These are phyloP conservation scores for Prinsepia uniflora DNA, from an alignment of 306 rosid genomes.

Conservation along the genomic window DNA sequence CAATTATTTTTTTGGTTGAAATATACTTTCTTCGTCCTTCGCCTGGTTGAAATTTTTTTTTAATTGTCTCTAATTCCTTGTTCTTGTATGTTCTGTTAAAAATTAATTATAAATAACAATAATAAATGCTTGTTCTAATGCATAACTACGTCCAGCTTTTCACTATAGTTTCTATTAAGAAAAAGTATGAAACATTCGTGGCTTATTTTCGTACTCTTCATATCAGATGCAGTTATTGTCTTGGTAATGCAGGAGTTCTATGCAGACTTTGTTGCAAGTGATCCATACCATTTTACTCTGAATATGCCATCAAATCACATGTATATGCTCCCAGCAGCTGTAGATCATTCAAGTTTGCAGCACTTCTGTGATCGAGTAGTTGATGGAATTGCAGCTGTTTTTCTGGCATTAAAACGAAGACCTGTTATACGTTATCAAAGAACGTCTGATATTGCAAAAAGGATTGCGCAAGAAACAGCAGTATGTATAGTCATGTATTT, in stretches of 20 bases:
- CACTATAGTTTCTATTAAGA: no score
- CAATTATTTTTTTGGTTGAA: not conserved
- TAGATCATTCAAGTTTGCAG: conserved; percentile 69
- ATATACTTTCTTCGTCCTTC: not conserved
- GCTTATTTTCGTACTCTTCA: conserved; percentile 22
- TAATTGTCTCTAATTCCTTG: not conserved
- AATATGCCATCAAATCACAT: conserved; percentile 65
- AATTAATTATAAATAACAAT: not conserved
- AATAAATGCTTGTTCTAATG: not conserved
- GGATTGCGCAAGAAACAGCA: conserved; percentile 82
- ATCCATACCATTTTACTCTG: conserved; percentile 85
- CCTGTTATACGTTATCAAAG: conserved; percentile 90
- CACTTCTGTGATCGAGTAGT: conserved; percentile 69
- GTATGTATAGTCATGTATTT: conserved; percentile 38
- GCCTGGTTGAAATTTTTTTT: not conserved
- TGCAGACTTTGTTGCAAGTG: conserved; percentile 78
- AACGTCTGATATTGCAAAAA: conserved; percentile 82
- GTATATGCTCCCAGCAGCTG: conserved; percentile 91
- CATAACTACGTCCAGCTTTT: not conserved
- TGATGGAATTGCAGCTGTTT: conserved; percentile 83
- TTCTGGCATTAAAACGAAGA: conserved; percentile 80
- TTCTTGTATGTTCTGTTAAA: not conserved
- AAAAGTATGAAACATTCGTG: not conserved
- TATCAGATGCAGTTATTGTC: conserved; percentile 28
- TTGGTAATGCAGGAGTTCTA: conserved; percentile 76